Base-by-base conservation (phyloP, 108 stramenopile species). In the Cyclotella atomus region DNA sequence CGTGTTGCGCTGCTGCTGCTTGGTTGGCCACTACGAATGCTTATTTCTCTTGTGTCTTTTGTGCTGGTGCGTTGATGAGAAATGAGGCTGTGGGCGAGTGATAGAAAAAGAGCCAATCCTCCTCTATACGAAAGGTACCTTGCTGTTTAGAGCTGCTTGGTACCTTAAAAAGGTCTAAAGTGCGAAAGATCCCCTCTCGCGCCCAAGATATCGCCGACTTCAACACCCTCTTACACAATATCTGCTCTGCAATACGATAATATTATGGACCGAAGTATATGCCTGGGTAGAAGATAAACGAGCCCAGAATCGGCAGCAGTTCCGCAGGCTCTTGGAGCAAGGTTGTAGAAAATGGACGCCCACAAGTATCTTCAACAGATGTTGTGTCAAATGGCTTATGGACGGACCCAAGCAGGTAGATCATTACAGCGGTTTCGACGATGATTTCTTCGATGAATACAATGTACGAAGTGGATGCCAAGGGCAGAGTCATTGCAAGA, bases 331-430 rank as follows among this genome's bases (percentile, higher is more conserved):
- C 21, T 33, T 68, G 21, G 52, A 56, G 34, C 55, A 54, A 35
- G 55, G 56, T 3, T 54, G 53, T 25, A 19, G 56, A 36, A 68
- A 28, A 23, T 68, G 52, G 52, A 68, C 67, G 23, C 67, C 67
- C 9, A 19, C 12, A 24, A n/a, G 36, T 34, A 68, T 68, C 30
- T 68, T 68, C 56, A 29, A 68, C 25, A 27, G 67, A 7, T 68
- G 67, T 27, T 68, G 67, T 27, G 67, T 68, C 55, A 68, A 59
- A 27, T 68, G 67, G 67, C 67, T 68, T 34, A 35, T 59, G 30
- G 52, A 68, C 23, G 67, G 67, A 27, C 54, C n/a, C 2, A 20
- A 55, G 12, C 29, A 23, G 32, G 23, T 9, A 14, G 15, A n/a
- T n/a, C n/a, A n/a, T n/a, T n/a, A n/a, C n/a, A n/a, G 24, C 6